phyloP scores from a whole-genome alignment of 192 early-diverging fungal genomes.

The Chytriomyces sp. region DNA sequence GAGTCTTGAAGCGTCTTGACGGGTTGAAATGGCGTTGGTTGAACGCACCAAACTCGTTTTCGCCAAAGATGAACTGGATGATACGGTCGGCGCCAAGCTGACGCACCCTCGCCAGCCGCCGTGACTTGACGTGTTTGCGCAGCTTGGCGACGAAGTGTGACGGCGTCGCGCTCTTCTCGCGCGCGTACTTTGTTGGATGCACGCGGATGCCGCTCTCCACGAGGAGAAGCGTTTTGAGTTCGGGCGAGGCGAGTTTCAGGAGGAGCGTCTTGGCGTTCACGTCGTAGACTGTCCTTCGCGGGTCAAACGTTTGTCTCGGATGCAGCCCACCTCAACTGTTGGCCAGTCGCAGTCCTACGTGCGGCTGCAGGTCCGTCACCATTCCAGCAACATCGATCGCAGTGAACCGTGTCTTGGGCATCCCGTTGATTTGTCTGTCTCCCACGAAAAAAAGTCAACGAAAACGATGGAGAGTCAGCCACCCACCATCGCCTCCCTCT shows the following conservation, averaged over 20 bases:
- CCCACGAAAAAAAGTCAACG: neutral
- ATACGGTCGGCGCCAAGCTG: conserved; percentile 92
- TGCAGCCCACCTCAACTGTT: conserved; percentile 50
- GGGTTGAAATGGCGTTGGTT: no score
- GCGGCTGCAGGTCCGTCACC: conserved; percentile 68
- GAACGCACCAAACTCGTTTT: conserved; percentile 44
- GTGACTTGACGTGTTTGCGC: conserved; percentile 87
- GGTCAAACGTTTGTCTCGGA: neutral
- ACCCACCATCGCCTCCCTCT: neutral
- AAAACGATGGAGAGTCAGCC: neutral
- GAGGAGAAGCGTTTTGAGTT: conserved; percentile 83
- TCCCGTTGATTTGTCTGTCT: neutral
- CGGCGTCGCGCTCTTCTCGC: conserved; percentile 86
- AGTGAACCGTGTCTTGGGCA: conserved; percentile 75
- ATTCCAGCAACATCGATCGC: conserved; percentile 85
- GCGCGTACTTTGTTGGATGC: conserved; percentile 85
- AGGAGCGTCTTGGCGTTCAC: conserved; percentile 79
- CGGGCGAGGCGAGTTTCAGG: conserved; percentile 91
- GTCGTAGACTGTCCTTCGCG: conserved; percentile 75
- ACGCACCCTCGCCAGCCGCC: conserved; percentile 72
- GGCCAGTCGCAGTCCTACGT: conserved; percentile 86
- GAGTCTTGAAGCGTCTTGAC: no score
- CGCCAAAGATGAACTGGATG: conserved; percentile 91
- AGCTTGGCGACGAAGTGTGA: conserved; percentile 89
- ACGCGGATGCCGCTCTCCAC: conserved; percentile 93